Evolutionary conservation across 495 filamentous ascomycete genomes (phyloP).

Genomic region (Aspergillus carlsbadensis): DNA sequence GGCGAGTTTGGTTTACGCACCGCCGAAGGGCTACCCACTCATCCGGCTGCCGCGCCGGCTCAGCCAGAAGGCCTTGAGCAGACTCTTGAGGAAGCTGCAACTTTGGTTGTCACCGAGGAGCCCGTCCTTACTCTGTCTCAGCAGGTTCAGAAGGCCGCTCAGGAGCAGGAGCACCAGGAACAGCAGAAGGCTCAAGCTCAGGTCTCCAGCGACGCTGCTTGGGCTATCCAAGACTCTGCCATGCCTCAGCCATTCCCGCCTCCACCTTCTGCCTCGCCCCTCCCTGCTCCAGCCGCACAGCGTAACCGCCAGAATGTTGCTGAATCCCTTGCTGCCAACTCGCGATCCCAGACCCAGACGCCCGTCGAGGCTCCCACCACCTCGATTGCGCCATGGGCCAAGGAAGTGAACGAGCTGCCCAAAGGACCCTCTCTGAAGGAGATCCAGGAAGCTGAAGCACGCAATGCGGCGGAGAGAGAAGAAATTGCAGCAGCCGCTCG

Average conservation of each 20-base stretch:
- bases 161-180: constrained; percentile 67
- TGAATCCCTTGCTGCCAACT: constrained; percentile 70
- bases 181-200: constrained; percentile 33
- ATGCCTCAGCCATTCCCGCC: constrained; percentile 80
- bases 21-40: constrained; percentile 42
- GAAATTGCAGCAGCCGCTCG: constrained; percentile 79
- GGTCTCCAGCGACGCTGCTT: constrained; percentile 54
- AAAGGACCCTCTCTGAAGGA: constrained; percentile 94
- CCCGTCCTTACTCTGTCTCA: constrained; percentile 71
- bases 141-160: constrained; percentile 46
- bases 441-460: constrained; percentile 93
- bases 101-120: constrained; percentile 27
- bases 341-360: constrained; percentile 74
- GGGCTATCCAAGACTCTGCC: constrained; percentile 57
- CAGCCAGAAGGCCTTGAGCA: constrained; percentile 22
- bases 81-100: constrained; percentile 16
- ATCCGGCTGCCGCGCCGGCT: constrained; percentile 28
- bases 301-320: constrained; percentile 80
- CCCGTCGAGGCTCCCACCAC: constrained; percentile 60
- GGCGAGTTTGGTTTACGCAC: constrained; percentile 45
- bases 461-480: constrained; percentile 88
- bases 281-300: constrained; percentile 85
- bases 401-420: constrained; percentile 70
- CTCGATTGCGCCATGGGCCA: constrained; percentile 91
- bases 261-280: constrained; percentile 68